A percentile compares a stretch with the other conserved stretches of the same genome.
phyloP scores from a whole-genome alignment of 257 asterid species.

The Capsicum chinense region DNA sequence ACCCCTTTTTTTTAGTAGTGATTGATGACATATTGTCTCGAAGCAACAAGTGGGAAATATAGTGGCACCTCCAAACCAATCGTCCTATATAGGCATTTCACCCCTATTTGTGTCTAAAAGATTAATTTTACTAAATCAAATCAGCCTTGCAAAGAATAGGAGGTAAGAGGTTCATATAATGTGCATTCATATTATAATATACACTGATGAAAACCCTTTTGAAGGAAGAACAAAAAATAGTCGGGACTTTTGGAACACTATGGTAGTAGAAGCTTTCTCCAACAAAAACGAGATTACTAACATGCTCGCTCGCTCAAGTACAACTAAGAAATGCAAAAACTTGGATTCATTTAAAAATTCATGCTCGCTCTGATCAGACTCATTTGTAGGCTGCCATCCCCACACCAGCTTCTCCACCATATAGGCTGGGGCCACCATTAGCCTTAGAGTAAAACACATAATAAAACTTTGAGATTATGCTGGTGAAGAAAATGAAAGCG shows the following conservation, averaged over 20 bases:
- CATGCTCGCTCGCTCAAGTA: background rate
- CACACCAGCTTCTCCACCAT: conserved; percentile 43
- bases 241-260: conserved; percentile 12
- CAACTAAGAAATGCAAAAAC: conserved; percentile 13
- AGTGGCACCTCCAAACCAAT: too few species aligned
- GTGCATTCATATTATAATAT: too few species aligned
- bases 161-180: too few species aligned
- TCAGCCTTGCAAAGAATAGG: too few species aligned
- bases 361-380: background rate
- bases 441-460: conserved; percentile 43
- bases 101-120: too few species aligned
- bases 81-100: too few species aligned
- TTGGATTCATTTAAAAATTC: background rate
- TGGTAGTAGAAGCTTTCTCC: conserved; percentile 28
- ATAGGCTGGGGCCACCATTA: conserved; percentile 29
- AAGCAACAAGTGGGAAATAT: too few species aligned
- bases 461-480: conserved; percentile 42
- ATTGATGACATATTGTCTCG: too few species aligned
- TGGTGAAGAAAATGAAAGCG: conserved; percentile 45
- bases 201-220: background rate
- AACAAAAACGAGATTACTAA: conserved; percentile 37
- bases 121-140: too few species aligned
- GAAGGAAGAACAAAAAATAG: conserved; percentile 18
- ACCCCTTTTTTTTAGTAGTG: too few species aligned
- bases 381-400: conserved; percentile 44